Evolutionary conservation across 352 stramenopile genomes (phyloP), one percentile per base, ranked within the genome.

Genomic region (Labyrinthula sp.): DNA sequence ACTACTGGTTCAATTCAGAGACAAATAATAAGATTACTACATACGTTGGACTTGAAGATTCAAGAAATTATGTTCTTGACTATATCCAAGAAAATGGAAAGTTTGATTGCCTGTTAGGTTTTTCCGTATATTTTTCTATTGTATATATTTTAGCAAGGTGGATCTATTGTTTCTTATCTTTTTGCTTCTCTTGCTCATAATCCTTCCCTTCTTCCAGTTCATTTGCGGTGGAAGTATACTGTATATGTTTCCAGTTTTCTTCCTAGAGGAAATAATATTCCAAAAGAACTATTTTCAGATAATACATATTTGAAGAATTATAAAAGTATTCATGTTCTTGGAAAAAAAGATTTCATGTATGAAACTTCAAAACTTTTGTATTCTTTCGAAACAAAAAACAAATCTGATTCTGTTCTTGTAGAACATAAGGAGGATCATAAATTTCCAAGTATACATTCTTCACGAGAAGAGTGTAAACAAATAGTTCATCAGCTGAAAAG

Each of bases 121-220:
- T n/a, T n/a, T n/a, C n/a, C n/a, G n/a, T n/a, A n/a, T n/a, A n/a
- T n/a, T n/a, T n/a, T n/a, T n/a, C n/a, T 77, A 38, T 66, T 73
- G 12, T 30, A 79, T 4, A 70, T 69, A 9, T 82, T 82, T 35
- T 79, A 68, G 1, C 73, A 82, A 39, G 73, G 73, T 27, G 64
- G 67, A 1, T 63, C 70, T 17, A 66, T 77, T 54, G 52, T 2
- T 25, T 70, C n/a, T 67, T 71, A 47, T 14, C n/a, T 52, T 3
- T 35, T 45, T 24, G 17, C 34, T 9, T 25, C 18, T 20, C 18
- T 50, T 7, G 41, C 43, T 14, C 22, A 49, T 7, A 17, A 49
- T 17, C 41, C 33, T 5, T 7, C 8, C 23, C 28, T 49, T 9
- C 8, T 52, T 15, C 43, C 43, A 3, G 23, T 22, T 24, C 43